Evolutionary conservation across 2,329 filamentous ascomycete genomes (phyloP), one percentile per base, ranked within the genome.

Genomic region (Aspergillus pseudonomiae): DNA sequence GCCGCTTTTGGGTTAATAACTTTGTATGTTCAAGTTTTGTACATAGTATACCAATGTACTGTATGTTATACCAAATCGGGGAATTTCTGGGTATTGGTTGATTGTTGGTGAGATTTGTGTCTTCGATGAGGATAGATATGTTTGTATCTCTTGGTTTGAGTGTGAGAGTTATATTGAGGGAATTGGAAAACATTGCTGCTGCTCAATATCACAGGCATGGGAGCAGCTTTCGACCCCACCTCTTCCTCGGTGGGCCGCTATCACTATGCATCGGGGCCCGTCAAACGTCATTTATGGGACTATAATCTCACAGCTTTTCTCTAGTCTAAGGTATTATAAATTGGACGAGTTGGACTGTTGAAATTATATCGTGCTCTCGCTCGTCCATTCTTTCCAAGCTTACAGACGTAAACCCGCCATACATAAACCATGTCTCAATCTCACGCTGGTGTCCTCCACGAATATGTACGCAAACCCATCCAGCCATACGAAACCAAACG

Each of bases 391-490:
- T 41, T n/a, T 16, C 39, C 34, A 36, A 36, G 34, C 34, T 14
- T 5, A 36, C 34, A 6, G 14, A 36, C 19, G 19, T 52, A 52
- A n/a, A 32, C 28, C 7, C 48, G 30, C 19, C 45, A 32, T 48
- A 48, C 21, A 12, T 30, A 32, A 14, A 28, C 6, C 28, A 70
- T 69, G 63, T 60, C 67, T 34, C 61, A 58, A 46, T 75, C 73
- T 9, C 65, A 76, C 41, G 61, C 67, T 11, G 77, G 77, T 34
- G 66, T 75, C 21, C 70, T 79, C 6, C 77, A 79, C 59, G 69
- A 77, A 70, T 79, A 77, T 70, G 77, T 78, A 77, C 61, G 68
- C 57, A 50, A 14, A 46, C 53, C 28, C 21, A 34, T 30, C 56
- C 30, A 28, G 7, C n/a, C 28, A 46, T 9, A 46, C 10, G 24